phyloP scores from a whole-genome alignment of 768 basidiomycete species.

The Leucogyrophana mollusca region DNA sequence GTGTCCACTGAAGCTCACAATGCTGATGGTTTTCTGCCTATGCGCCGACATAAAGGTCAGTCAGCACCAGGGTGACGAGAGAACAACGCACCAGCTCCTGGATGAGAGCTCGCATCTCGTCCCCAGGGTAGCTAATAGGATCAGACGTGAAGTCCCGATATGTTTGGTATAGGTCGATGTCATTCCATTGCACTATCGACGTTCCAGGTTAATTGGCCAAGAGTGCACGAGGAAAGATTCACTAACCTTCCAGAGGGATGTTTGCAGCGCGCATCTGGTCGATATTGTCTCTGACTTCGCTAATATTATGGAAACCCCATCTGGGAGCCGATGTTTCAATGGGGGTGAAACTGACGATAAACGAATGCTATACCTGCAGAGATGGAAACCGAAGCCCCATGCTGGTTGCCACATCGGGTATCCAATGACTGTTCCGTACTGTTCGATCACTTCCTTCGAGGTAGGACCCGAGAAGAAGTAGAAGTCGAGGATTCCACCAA shows the following conservation, averaged over 20 bases:
- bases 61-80: background rate
- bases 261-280: constrained; percentile 46
- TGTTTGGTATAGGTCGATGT: constrained; percentile 66
- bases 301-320: constrained; percentile 31
- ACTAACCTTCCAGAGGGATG: constrained; percentile 63
- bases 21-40: constrained; percentile 28
- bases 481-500: constrained; percentile 72
- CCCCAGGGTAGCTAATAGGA: constrained; percentile 53
- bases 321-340: no score
- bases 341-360: no score
- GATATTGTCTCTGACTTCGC: constrained; percentile 40
- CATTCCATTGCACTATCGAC: constrained; percentile 63
- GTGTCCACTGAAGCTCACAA: constrained; percentile 6
- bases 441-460: constrained; percentile 55
- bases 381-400: constrained; percentile 73
- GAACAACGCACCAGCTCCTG: constrained; percentile 43
- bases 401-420: constrained; percentile 61
- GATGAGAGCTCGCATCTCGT: constrained; percentile 50
- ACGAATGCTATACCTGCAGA: constrained; percentile 44
- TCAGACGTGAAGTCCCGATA: constrained; percentile 63
- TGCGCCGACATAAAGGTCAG: background rate
- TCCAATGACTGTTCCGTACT: constrained; percentile 61
- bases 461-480: constrained; percentile 60
- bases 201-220: background rate
- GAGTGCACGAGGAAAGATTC: constrained; percentile 1